Conservation (phyloP, 345 rosid genomes). For the Aquilaria sinensis region DNA sequence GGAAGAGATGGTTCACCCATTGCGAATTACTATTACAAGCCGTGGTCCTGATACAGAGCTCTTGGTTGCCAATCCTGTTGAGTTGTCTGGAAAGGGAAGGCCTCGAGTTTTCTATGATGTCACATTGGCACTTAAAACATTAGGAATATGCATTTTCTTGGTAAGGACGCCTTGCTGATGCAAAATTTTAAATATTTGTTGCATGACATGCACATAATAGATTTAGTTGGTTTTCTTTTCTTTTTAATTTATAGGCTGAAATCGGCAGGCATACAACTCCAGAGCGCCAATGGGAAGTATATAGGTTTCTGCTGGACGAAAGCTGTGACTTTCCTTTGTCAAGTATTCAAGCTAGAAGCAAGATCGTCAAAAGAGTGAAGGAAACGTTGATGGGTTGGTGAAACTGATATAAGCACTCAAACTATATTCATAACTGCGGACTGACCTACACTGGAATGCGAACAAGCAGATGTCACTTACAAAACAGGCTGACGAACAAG, state of each 20-base stretch:
- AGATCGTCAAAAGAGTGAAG: conserved; percentile 53
- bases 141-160: conserved; percentile 65
- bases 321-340: conserved; percentile 43
- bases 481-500: no score
- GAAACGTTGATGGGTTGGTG: conserved; percentile 70
- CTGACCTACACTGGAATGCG: no score
- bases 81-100: conserved; percentile 71
- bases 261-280: conserved; percentile 53
- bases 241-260: conserved; percentile 41
- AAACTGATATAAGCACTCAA: conserved; percentile 5
- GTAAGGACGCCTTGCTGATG: conserved; percentile 20
- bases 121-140: conserved; percentile 52
- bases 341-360: conserved; percentile 38
- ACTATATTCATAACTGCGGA: no score
- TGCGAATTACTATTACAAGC: conserved; percentile 48
- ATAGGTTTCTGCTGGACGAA: conserved; percentile 70
- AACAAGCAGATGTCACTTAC: no score
- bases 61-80: conserved; percentile 71
- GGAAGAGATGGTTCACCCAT: conserved; percentile 55
- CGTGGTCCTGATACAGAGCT: conserved; percentile 78
- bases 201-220: neutral
- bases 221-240: neutral
- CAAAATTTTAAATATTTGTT: neutral
- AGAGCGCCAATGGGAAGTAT: conserved; percentile 71
- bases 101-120: conserved; percentile 74